These are phyloP conservation scores for Solanum virginianum DNA, from an alignment of 257 asterid species.

Conservation along the genomic window DNA sequence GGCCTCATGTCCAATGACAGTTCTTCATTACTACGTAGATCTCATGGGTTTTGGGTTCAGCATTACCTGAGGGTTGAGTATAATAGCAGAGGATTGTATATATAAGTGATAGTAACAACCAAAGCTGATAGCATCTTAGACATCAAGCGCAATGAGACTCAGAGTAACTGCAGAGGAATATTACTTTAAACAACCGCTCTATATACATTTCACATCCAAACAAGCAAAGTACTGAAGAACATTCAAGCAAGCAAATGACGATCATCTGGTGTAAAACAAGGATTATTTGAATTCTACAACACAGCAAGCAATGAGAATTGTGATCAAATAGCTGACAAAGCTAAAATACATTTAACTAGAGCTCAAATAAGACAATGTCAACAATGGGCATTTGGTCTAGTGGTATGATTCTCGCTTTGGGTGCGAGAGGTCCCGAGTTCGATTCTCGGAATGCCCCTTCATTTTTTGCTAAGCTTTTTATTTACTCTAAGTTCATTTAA, in stretches of 20 bases:
- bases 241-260: background rate
- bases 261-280: background rate
- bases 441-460: conserved; percentile 60
- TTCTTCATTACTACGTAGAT: background rate
- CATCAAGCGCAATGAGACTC: background rate
- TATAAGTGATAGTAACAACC: background rate
- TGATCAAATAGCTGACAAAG: background rate
- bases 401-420: conserved; percentile 85
- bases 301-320: background rate
- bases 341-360: background rate
- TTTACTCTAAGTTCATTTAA: too few species aligned
- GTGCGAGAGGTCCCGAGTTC: conserved; percentile 80
- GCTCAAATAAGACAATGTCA: background rate
- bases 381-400: conserved; percentile 40
- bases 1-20: background rate
- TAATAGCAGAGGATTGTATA: background rate
- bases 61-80: background rate
- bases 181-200: background rate
- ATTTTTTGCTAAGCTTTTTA: background rate
- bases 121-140: background rate
- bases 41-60: background rate
- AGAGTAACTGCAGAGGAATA: background rate
- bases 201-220: background rate
- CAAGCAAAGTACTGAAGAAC: background rate
- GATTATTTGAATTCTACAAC: background rate